A percentile compares a stretch with the other conserved stretches of the same genome.
Conservation (phyloP, 345 rosid genomes). For the Rubroshorea leprosula region DNA sequence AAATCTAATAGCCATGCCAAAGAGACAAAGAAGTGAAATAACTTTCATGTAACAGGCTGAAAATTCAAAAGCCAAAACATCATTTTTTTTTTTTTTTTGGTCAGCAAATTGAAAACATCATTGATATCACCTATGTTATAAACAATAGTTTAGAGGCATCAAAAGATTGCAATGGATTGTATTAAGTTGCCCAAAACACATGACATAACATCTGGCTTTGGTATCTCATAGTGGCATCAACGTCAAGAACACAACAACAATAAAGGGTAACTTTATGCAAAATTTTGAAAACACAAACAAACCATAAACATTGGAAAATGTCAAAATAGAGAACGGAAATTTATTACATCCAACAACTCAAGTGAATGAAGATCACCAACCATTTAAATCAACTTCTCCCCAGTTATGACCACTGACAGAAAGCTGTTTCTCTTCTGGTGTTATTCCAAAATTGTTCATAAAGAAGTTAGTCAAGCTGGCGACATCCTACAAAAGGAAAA, state of each 20-base stretch:
- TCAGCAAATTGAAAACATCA: too few relatives aligned
- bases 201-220: background rate
- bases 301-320: background rate
- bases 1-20: background rate
- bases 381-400: constrained; percentile 94
- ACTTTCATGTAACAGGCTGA: background rate
- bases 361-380: constrained; percentile 27
- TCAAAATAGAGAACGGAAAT: background rate
- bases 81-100: too few relatives aligned
- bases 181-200: too few relatives aligned
- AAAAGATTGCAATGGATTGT: too few relatives aligned
- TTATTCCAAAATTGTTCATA: constrained; percentile 62
- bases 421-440: constrained; percentile 81
- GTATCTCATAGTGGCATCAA: background rate
- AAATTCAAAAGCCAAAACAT: background rate
- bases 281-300: background rate
- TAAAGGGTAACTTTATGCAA: background rate
- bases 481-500: constrained; percentile 54
- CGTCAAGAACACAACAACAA: background rate
- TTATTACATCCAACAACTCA: background rate
- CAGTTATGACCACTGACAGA: constrained; percentile 93
- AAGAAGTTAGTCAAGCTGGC: constrained; percentile 64
- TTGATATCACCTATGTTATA: too few relatives aligned
- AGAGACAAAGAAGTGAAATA: background rate
- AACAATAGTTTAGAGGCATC: too few relatives aligned